phyloP scores from a whole-genome alignment of 257 asterid species.

The Solanum chaucha region DNA sequence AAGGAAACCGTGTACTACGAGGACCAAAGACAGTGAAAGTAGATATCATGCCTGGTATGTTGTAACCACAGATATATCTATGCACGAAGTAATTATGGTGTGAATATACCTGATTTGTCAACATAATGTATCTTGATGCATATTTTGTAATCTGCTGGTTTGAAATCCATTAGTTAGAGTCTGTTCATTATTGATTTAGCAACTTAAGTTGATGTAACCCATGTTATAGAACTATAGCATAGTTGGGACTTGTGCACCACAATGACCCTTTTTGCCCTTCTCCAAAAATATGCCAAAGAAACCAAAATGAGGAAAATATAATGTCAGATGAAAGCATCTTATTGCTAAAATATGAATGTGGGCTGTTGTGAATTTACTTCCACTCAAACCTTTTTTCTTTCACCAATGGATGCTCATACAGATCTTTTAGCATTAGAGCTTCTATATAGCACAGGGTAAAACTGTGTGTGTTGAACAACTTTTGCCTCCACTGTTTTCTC shows the following conservation, averaged over 20 bases:
- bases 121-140: not conserved
- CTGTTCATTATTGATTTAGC: not conserved
- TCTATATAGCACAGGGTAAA: not conserved
- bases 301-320: not conserved
- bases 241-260: not conserved
- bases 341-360: not conserved
- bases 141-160: not conserved
- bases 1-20: slow-evolving; percentile 55
- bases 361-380: not conserved
- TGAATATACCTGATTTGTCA: not conserved
- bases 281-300: too few relatives aligned
- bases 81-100: not conserved
- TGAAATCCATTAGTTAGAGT: not conserved
- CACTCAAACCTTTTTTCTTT: not conserved
- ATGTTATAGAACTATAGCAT: not conserved
- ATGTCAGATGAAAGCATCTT: not conserved
- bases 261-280: not conserved
- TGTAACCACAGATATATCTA: not conserved
- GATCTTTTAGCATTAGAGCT: not conserved
- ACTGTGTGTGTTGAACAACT: not conserved
- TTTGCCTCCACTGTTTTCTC: not conserved
- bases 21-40: slow-evolving; percentile 69
- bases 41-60: slow-evolving; percentile 71
- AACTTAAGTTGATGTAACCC: not conserved
- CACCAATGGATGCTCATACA: not conserved